Evolutionary conservation across 2,329 filamentous ascomycete species (phyloP).

Genomic region (Fusarium annulatum): DNA sequence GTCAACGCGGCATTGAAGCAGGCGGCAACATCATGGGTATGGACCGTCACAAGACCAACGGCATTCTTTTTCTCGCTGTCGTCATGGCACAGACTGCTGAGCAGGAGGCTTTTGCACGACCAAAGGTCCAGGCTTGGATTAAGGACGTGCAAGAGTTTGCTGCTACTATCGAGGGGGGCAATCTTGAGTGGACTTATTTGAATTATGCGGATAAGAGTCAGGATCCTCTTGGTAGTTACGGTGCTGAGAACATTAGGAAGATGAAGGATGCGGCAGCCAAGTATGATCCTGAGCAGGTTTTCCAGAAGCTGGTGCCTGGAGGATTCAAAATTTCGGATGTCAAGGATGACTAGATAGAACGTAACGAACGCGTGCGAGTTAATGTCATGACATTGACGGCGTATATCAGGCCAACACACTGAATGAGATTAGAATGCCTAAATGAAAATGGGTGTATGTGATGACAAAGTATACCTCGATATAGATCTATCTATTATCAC

Average conservation of each 20-base stretch:
- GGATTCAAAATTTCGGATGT: constrained; percentile 41
- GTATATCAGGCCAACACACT: not conserved
- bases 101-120: constrained; percentile 16
- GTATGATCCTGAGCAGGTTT: constrained; percentile 43
- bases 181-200: constrained; percentile 36
- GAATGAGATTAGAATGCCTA: rapidly evolving
- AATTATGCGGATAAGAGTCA: constrained; percentile 38
- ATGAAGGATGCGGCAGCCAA: constrained; percentile 37
- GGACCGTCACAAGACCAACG: constrained; percentile 22
- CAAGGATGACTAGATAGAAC: not conserved
- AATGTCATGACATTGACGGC: too few relatives aligned
- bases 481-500: not conserved
- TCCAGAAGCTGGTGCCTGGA: constrained; percentile 41
- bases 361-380: too few relatives aligned
- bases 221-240: constrained; percentile 37
- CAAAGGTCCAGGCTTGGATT: constrained; percentile 20
- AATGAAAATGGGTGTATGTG: rapidly evolving
- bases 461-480: rapidly evolving
- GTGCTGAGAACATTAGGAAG: constrained; percentile 33
- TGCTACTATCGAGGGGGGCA: constrained; percentile 22
- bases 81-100: constrained; percentile 19
- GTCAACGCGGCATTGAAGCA: constrained; percentile 21
- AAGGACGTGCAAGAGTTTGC: constrained; percentile 11
- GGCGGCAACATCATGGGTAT: constrained; percentile 31
- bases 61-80: constrained; percentile 17